Evolutionary conservation across 495 filamentous ascomycete species (phyloP).

Genomic region (Aspergillus mulundensis): DNA sequence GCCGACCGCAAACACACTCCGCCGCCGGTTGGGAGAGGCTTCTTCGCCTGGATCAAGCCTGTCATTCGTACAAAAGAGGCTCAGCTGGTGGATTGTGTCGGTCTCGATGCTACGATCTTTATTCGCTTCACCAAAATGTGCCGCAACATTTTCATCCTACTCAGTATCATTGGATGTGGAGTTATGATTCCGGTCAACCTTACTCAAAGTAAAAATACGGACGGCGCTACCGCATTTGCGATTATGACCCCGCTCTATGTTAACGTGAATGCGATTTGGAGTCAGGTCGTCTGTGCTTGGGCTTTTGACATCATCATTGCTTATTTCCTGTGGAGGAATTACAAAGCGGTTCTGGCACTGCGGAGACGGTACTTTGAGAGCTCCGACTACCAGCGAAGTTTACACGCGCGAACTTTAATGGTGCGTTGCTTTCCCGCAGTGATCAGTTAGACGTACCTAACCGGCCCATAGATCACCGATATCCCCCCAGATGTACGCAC

Average conservation of each 20-base stretch:
- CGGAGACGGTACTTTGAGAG: constrained; percentile 79
- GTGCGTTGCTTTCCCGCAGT: constrained; percentile 31
- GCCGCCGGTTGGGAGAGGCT: constrained; percentile 80
- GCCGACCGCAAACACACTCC: constrained; percentile 88
- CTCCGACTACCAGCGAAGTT: constrained; percentile 80
- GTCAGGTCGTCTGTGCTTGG: constrained; percentile 77
- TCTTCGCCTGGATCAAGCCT: constrained; percentile 81
- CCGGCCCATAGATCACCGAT: constrained; percentile 65
- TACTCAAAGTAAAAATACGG: constrained; percentile 37
- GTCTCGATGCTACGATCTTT: constrained; percentile 88
- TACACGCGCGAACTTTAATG: constrained; percentile 90
- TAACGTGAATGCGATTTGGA: constrained; percentile 57
- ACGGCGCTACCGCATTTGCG: constrained; percentile 38
- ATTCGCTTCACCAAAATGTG: constrained; percentile 87
- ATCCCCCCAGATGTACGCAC: constrained; percentile 67
- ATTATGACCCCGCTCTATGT: constrained; percentile 52
- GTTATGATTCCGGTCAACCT: constrained; percentile 85
- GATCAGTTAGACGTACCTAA: neutral
- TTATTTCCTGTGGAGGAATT: constrained; percentile 87
- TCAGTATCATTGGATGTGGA: constrained; percentile 69
- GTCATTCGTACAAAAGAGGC: constrained; percentile 71
- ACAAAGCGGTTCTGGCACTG: constrained; percentile 64
- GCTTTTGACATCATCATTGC: constrained; percentile 69
- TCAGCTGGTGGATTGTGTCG: constrained; percentile 70
- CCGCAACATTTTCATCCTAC: constrained; percentile 75